Evolutionary conservation across 192 early-diverging fungal genomes (phyloP).

Genomic region (Coemansia sp.): DNA sequence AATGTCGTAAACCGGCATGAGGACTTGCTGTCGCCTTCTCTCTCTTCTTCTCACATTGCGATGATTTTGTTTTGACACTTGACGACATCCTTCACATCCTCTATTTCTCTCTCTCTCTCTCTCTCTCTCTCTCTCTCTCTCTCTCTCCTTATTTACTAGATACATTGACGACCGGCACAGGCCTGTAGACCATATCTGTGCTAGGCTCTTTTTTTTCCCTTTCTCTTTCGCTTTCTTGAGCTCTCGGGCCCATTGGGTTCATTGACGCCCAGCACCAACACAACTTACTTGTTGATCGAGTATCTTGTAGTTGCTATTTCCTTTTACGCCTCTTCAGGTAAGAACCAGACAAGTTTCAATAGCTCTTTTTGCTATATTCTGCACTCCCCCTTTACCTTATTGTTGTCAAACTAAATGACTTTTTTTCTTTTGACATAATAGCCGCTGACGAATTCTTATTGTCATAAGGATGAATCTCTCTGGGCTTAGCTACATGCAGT

Average conservation of each 20-base stretch:
- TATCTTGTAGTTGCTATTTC: not conserved
- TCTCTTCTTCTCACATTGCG: slow-evolving; percentile 2
- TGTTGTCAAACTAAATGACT: not conserved
- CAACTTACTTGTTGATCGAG: slow-evolving; percentile 7
- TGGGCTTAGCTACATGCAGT: slow-evolving; percentile 55
- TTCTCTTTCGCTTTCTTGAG: not conserved
- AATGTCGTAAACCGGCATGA: not conserved
- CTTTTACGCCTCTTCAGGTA: not conserved
- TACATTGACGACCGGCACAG: not conserved
- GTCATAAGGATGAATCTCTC: slow-evolving; percentile 45
- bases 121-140: not conserved
- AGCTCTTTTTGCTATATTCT: not conserved
- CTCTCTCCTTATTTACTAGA: not conserved
- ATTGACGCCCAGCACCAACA: not conserved
- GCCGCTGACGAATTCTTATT: not conserved
- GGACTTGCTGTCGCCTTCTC: not conserved
- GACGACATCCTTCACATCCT: not conserved
- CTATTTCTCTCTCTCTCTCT: not conserved
- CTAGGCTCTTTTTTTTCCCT: not conserved
- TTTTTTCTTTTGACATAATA: not conserved
- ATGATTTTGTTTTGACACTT: slow-evolving; percentile 1
- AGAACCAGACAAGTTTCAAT: not conserved
- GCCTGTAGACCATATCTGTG: slow-evolving; percentile 2
- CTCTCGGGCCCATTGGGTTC: not conserved
- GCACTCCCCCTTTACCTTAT: not conserved